Base-by-base conservation (phyloP, 2,329 filamentous ascomycete genomes). In the Lojkania enalia region DNA sequence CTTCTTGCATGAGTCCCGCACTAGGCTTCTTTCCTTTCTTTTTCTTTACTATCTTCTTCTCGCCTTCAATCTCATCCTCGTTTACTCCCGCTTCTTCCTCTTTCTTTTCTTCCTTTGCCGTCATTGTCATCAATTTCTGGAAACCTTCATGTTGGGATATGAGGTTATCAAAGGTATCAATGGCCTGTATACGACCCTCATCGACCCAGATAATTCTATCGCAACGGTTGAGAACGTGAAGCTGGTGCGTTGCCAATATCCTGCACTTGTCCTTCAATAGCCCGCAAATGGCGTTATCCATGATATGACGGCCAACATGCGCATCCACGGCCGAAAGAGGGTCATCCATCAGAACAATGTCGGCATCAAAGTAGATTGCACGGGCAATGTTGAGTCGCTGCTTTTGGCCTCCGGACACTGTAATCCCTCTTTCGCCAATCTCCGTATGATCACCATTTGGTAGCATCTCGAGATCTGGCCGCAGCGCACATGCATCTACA, bases 171-270 rank as follows among this genome's bases (percentile, higher is more conserved):
- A 92, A 97, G 0, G 91, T 96, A 55, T 94, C 91, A 29, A 96
- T 77, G 3, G 90, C 89, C 66, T 88, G 83, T 42, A 97, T 87
- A 42, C 79, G 83, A 33, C 94, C 94, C 13, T 85, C 83, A 44
- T 96, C 88, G 82, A 99, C 91, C 83, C 90, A 91, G 37, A 97
- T 84, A 53, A 97, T 92, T 23, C 92, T 81, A 65, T 97, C 92
- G 59, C 90, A 96, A 23, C 90, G 85, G 63, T 81, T 90, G 4
- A 97, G 80, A 4, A 97, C 91, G 76, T 95, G 94, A 12, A 97
- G 81, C 67, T 97, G 92, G 69, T 99, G 94, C 0, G 94, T 99
- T 1, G 92, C 94, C 21, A 99, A 77, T 23, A 97, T 86, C 15
- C 94, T 82, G 62, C 90, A 94, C 70, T 96, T 96, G 71, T 92